phyloP scores from a whole-genome alignment of 129 eudicot species.

The sunflower (Helianthus annuus) region DNA sequence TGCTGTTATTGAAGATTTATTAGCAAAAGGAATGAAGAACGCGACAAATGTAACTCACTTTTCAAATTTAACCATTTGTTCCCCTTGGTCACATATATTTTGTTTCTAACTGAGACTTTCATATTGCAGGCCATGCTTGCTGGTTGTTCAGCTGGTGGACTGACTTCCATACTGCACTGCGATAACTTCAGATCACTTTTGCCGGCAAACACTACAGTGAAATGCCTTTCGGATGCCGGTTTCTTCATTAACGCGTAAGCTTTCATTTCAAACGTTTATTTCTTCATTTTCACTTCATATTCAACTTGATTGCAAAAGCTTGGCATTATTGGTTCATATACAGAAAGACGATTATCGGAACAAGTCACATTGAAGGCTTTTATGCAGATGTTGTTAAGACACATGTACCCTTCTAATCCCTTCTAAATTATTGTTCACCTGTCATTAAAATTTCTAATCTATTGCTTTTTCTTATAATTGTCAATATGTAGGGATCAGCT shows the following conservation, averaged over 20 bases:
- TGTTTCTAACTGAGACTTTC: neutral
- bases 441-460: neutral
- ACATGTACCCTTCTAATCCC: conserved; percentile 44
- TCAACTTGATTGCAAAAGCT: too few relatives aligned
- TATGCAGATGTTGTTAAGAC: conserved; percentile 66
- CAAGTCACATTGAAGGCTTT: conserved; percentile 64
- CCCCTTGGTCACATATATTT: neutral
- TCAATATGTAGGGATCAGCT: conserved; percentile 59
- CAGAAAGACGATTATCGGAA: conserved; percentile 84
- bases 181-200: conserved; percentile 74
- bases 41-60: conserved; percentile 63
- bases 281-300: neutral
- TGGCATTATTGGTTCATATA: conserved; percentile 3
- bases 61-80: conserved; percentile 19
- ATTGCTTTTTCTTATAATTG: neutral
- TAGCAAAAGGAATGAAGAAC: conserved; percentile 88
- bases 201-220: conserved; percentile 68
- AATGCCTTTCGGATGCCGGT: conserved; percentile 93
- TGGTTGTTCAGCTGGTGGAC: conserved; percentile 98
- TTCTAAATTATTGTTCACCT: neutral
- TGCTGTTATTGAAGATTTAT: conserved; percentile 79
- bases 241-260: conserved; percentile 74
- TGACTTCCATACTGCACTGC: conserved; percentile 81
- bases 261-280: conserved; percentile 3
- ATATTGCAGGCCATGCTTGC: conserved; percentile 66